Percentiles rank a stretch among this genome's conserved stretches.
phyloP scores from a whole-genome alignment of 768 basidiomycete species.

The Aureoboletus auriporus region DNA sequence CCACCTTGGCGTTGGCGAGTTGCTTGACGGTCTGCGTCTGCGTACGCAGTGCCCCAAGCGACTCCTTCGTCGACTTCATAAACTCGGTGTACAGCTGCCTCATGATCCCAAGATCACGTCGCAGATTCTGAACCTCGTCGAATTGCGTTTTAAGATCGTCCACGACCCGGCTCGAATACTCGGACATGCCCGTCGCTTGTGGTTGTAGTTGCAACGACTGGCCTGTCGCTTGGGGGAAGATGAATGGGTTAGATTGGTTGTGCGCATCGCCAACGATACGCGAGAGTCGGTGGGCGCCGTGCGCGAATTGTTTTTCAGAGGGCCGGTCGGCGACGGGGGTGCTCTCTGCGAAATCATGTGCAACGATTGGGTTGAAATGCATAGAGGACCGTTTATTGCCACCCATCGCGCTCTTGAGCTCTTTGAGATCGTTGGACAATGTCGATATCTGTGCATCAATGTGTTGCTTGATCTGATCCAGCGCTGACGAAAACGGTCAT shows the following conservation, averaged over 20 bases:
- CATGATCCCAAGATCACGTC: slow-evolving; percentile 90
- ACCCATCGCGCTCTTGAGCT: slow-evolving; percentile 67
- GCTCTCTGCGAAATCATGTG: slow-evolving; percentile 58
- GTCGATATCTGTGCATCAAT: slow-evolving; percentile 87
- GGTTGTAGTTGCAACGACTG: slow-evolving; percentile 54
- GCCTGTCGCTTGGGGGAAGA: slow-evolving; percentile 64
- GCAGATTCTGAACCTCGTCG: slow-evolving; percentile 90
- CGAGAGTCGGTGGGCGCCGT: slow-evolving; percentile 70
- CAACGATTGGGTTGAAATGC: slow-evolving; percentile 43
- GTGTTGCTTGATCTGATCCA: slow-evolving; percentile 98
- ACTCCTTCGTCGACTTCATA: slow-evolving; percentile 86
- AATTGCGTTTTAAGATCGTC: slow-evolving; percentile 87
- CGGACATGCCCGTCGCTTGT: slow-evolving; percentile 74
- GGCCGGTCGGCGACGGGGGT: slow-evolving; percentile 66
- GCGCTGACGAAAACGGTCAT: slow-evolving; percentile 46
- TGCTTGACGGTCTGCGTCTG: slow-evolving; percentile 89
- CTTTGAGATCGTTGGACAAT: slow-evolving; percentile 86
- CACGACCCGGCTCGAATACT: slow-evolving; percentile 71
- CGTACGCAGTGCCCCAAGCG: slow-evolving; percentile 68
- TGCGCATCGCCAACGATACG: slow-evolving; percentile 53
- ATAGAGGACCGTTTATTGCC: slow-evolving; percentile 51
- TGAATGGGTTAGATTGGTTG: slow-evolving; percentile 30
- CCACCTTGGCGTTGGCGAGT: slow-evolving; percentile 75
- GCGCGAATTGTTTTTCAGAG: slow-evolving; percentile 69
- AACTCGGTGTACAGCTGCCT: slow-evolving; percentile 94